Conservation (phyloP, 306 rosid genomes). For the apple (Malus domestica) region DNA sequence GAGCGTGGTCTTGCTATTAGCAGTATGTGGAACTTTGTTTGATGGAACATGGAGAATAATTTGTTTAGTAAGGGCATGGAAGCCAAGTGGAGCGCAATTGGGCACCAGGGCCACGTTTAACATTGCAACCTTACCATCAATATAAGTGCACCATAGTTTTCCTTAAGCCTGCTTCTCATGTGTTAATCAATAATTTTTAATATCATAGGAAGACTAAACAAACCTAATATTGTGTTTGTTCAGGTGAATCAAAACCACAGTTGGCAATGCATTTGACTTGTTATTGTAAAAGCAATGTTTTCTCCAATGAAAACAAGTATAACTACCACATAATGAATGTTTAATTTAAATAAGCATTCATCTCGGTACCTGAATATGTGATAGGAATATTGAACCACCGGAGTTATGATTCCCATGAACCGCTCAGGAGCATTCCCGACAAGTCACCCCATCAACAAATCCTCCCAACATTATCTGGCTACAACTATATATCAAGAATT, state of each 20-base stretch:
- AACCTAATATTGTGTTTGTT: not conserved
- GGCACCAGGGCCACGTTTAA: not conserved
- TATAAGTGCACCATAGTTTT: not conserved
- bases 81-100: not conserved
- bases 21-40: too few species aligned
- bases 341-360: not conserved
- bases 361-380: slow-evolving; percentile 58
- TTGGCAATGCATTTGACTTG: not conserved
- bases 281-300: not conserved
- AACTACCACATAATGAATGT: not conserved
- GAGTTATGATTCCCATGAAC: slow-evolving; percentile 56
- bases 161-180: not conserved
- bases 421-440: slow-evolving; percentile 67
- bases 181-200: not conserved
- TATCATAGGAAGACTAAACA: not conserved
- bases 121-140: not conserved
- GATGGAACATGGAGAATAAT: not conserved
- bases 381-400: slow-evolving; percentile 54
- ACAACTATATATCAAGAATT: slow-evolving; percentile 11
- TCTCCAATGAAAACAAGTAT: not conserved
- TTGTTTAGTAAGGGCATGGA: not conserved
- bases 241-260: not conserved
- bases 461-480: slow-evolving; percentile 96
- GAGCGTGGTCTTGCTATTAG: not conserved
- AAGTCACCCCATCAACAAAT: slow-evolving; percentile 70